Conservation (phyloP, 73 alveolate genomes). For the Effrenium voratum region DNA sequence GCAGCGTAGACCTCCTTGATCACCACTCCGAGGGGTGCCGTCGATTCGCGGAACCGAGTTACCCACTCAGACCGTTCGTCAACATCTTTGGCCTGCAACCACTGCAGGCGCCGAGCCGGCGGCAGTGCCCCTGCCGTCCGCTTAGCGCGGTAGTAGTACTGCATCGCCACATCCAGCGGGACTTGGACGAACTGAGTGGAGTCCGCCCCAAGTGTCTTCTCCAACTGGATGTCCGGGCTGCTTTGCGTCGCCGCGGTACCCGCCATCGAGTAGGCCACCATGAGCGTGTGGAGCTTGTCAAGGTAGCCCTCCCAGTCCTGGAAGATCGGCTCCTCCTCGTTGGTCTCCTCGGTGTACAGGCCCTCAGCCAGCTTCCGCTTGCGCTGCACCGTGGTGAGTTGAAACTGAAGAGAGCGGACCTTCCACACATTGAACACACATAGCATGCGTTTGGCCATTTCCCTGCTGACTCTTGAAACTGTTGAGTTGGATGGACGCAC, state of each 20-base stretch:
- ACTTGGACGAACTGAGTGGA: no score
- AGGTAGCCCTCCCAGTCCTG: neutral
- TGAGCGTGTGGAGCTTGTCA: neutral
- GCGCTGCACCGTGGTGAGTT: neutral
- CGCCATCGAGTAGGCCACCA: conserved; percentile 1
- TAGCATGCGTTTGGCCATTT: neutral
- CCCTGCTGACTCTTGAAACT: neutral
- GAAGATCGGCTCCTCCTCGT: neutral
- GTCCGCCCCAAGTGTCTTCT: no score
- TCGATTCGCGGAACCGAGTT: neutral
- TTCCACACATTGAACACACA: neutral
- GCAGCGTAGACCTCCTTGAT: neutral
- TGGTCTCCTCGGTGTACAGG: neutral
- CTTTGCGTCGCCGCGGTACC: no score
- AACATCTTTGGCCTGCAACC: conserved; percentile 4
- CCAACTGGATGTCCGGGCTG: no score
- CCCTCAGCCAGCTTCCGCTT: neutral
- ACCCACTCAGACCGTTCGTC: conserved; percentile 42
- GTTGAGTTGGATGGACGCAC: conserved; percentile 1
- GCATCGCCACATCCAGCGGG: no score
- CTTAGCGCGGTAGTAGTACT: no score
- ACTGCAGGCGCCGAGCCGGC: neutral
- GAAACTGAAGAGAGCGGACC: conserved; percentile 23
- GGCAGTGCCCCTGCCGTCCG: no score
- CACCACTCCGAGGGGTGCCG: neutral